These are phyloP conservation scores for Salicornia ramosissima DNA, from an alignment of 148 eudicot species.

Conservation along the genomic window DNA sequence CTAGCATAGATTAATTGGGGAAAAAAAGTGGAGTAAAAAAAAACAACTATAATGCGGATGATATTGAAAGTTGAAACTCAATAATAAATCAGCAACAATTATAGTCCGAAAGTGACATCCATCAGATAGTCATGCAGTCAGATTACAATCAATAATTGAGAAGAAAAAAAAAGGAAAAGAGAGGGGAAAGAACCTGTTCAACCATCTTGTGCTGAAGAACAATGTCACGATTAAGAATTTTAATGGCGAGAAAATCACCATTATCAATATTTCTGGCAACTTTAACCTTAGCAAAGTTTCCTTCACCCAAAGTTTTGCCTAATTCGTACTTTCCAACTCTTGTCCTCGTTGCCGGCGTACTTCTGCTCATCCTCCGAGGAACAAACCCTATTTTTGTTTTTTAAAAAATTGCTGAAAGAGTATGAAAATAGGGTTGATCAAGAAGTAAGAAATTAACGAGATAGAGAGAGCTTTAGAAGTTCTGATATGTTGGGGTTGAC, in stretches of 20 bases:
- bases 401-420: background rate
- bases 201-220: conserved; percentile 72
- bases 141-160: background rate
- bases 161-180: background rate
- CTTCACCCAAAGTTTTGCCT: conserved; percentile 78
- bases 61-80: no score
- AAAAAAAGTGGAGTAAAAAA: no score
- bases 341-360: conserved; percentile 38
- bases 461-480: background rate
- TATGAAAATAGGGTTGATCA: no score
- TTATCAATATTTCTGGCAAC: conserved; percentile 49
- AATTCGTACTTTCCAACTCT: conserved; percentile 77
- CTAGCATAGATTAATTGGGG: no score
- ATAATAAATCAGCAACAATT: no score
- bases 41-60: no score
- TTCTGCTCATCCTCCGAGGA: conserved; percentile 32
- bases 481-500: background rate
- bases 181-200: conserved; percentile 48
- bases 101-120: no score
- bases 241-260: conserved; percentile 62
- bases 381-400: background rate
- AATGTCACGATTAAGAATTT: conserved; percentile 65
- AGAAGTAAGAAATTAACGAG: background rate
- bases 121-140: no score
- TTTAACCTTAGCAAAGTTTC: conserved; percentile 82